Conservation (phyloP, 2,329 filamentous ascomycete species). For the Cladobotryum protrusum region DNA sequence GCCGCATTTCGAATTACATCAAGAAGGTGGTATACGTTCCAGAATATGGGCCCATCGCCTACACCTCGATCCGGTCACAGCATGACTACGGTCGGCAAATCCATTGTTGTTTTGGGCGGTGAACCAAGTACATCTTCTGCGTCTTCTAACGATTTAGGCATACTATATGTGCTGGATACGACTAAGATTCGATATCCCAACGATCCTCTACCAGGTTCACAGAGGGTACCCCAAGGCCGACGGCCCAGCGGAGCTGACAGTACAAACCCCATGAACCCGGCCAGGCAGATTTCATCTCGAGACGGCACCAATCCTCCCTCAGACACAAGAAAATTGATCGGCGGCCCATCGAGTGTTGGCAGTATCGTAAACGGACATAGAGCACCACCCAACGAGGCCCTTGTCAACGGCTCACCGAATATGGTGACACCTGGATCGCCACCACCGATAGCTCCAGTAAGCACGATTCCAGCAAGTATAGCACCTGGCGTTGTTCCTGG, state of each 20-base stretch:
- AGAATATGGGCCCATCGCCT: slow-evolving; percentile 97
- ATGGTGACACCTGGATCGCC: slow-evolving; percentile 21
- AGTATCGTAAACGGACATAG: slow-evolving; percentile 37
- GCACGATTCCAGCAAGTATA: slow-evolving; percentile 1
- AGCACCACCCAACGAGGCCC: slow-evolving; percentile 33
- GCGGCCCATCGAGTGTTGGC: slow-evolving; percentile 29
- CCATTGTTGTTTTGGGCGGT: slow-evolving; percentile 85
- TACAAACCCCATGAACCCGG: slow-evolving; percentile 29
- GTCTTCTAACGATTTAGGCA: slow-evolving; percentile 75
- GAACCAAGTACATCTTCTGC: slow-evolving; percentile 85
- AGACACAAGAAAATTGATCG: slow-evolving; percentile 45
- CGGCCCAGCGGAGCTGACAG: slow-evolving; percentile 33
- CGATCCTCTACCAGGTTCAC: slow-evolving; percentile 45
- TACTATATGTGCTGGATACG: slow-evolving; percentile 90
- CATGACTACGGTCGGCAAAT: slow-evolving; percentile 93
- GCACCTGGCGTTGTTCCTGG: slow-evolving; percentile 5
- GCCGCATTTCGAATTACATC: slow-evolving; percentile 72
- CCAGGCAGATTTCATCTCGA: slow-evolving; percentile 37
- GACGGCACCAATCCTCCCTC: slow-evolving; percentile 47
- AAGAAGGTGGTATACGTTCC: slow-evolving; percentile 96
- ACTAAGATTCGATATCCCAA: slow-evolving; percentile 94
- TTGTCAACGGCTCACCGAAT: slow-evolving; percentile 30
- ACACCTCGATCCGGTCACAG: slow-evolving; percentile 92
- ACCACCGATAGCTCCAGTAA: not conserved
- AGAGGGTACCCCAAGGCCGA: slow-evolving; percentile 34